phyloP scores from a whole-genome alignment of 495 filamentous ascomycete genomes.

The Oleoguttula mirabilis region DNA sequence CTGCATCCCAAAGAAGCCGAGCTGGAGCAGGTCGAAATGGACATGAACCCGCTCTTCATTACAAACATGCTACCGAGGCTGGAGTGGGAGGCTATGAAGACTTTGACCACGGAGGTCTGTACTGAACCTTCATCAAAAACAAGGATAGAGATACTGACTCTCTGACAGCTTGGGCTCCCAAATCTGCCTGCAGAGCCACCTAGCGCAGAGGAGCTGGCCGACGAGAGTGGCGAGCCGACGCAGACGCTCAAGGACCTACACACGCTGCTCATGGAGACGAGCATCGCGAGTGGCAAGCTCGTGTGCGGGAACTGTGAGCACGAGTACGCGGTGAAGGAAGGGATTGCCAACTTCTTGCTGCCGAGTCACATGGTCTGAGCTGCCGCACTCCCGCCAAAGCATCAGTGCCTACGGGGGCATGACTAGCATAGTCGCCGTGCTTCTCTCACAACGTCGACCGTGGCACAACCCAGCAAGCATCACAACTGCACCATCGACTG shows the following conservation, averaged over 20 bases:
- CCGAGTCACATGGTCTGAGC: conserved; percentile 72
- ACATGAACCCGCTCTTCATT: conserved; percentile 66
- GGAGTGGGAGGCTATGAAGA: conserved; percentile 70
- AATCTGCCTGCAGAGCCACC: conserved; percentile 51
- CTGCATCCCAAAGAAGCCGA: conserved; percentile 86
- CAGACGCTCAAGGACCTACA: conserved; percentile 67
- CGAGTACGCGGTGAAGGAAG: conserved; percentile 84
- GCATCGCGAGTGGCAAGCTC: conserved; percentile 73
- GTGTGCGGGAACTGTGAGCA: conserved; percentile 86
- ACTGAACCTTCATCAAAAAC: no score
- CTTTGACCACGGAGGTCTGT: conserved; percentile 66
- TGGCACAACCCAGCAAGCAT: no score
- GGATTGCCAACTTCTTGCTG: conserved; percentile 90
- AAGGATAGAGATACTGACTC: no score
- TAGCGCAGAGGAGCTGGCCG: conserved; percentile 17
- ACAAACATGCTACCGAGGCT: conserved; percentile 72
- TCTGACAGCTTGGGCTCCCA: conserved; percentile 78
- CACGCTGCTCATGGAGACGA: conserved; percentile 74
- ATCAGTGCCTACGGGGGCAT: no score
- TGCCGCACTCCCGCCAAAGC: no score
- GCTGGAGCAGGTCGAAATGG: conserved; percentile 66
- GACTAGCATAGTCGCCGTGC: no score
- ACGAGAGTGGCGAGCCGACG: conserved; percentile 37
- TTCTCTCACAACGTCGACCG: no score
- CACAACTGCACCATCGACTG: no score